Evolutionary conservation across 371 early-diverging fungal genomes (phyloP), one percentile per base, ranked within the genome.

Genomic region (Chytridiales sp.): DNA sequence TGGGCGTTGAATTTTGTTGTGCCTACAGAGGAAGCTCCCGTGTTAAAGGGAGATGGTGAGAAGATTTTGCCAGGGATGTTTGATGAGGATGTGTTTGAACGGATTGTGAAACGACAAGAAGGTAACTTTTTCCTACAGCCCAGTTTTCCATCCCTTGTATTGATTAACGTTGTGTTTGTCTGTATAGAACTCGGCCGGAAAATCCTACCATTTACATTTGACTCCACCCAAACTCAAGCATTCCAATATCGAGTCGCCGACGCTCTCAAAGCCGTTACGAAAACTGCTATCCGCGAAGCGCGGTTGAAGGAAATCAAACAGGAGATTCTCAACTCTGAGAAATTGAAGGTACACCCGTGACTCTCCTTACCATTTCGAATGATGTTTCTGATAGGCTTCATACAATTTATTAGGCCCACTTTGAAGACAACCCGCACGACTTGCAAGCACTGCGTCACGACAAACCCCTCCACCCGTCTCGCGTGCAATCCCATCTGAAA

Each of bases 341-440:
- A 92, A 73, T 80, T 98, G 49, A 90, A 90, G 81, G 79, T 79
- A 56, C 30, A 40, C 38, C 38, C 38, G 38, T 11, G n/a, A 54
- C 49, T 44, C 31, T 17, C 24, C 39, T 57, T 21, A 13, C 36
- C 49, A 22, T 62, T 52, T 35, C 19, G 4, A 4, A 17, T 52
- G n/a, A 39, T 15, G 29, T 39, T 48, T 36, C 30, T n/a, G 26
- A 22, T 35, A 46, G 19, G 26, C 11, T 1, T 27, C 8, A 31
- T 17, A 30, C 47, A 31, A 1, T 29, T 3, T 35, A n/a, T 8
- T 42, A 85, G 78, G 81, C 94, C 1, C 95, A 97, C 75, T 98
- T 98, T 76, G 95, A 96, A 72, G 94, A 93, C 67, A 92, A 93
- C 54, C 97, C 98, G 26, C 81, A 81, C 29, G 98, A 98, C 79